Base-by-base conservation (phyloP, 768 basidiomycete genomes). In the Russula abietina region DNA sequence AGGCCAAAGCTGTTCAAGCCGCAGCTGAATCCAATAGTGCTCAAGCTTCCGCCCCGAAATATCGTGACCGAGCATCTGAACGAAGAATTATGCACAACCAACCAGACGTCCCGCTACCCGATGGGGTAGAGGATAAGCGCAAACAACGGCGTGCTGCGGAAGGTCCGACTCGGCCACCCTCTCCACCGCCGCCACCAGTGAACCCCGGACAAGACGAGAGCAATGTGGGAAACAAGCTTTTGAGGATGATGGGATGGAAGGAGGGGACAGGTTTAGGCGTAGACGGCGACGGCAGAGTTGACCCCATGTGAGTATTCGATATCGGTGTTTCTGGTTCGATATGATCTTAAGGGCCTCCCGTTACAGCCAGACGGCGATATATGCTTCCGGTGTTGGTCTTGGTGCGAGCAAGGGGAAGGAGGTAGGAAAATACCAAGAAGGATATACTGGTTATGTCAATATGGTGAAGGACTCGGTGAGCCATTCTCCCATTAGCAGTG, bases 241-340 rank as follows among this genome's bases (percentile, higher is more conserved):
- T 98, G 65, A 92, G 93, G 73, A 95, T 96, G 84, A 98, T 98
- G 95, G 97, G 96, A 0, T 98, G 95, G 95, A 90, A 81, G 65
- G 89, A 89, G 69, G 95, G 95, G 7, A 85, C 82, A 17, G 95
- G 96, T 1, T 75, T 98, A 45, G 96, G 96, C 0, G 81, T 84
- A 8, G 80, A 81, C 52, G 89, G 89, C 4, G 89, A 91, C 57
- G 95, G 95, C 49, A 75, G 93, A 60, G 86, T 92, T 12, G 92
- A 95, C 60, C 94, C 95, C 14, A 85, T 98, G 86, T 89, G 73
- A 54, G 88, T 79, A 9, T 17, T 22, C 57, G 1, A 11, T 12
- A 11, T n/a, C 22, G 26, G 8, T 28, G 1, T 6, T 28, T 8
- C 6, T 8, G 8, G 9, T 3, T 22, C 0, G 68, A 26, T 59